Conservation (phyloP, 768 basidiomycete species). For the Suillus decipiens region DNA sequence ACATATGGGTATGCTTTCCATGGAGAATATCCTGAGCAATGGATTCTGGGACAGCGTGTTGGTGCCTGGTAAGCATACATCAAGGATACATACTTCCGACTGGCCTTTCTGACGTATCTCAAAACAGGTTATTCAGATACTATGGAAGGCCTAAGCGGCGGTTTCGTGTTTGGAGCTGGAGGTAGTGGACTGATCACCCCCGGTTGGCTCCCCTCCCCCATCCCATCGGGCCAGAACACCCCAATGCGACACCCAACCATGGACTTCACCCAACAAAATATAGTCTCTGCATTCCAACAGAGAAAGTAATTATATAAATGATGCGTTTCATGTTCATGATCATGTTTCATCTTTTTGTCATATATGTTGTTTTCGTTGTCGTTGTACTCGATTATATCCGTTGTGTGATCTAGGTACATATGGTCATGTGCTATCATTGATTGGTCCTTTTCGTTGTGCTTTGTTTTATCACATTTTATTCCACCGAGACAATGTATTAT, state of each 20-base stretch:
- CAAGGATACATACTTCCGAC: slow-evolving; percentile 8
- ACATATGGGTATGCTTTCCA: slow-evolving; percentile 56
- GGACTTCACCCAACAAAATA: slow-evolving; percentile 32
- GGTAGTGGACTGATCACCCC: slow-evolving; percentile 87
- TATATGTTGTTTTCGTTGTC: not conserved
- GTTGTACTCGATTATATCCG: not conserved
- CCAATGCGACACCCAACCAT: slow-evolving; percentile 33
- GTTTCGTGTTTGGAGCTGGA: slow-evolving; percentile 82
- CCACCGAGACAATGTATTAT: not conserved
- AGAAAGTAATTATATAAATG: slow-evolving; percentile 25
- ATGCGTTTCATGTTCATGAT: not conserved
- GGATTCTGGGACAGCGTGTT: slow-evolving; percentile 90
- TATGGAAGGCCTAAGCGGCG: slow-evolving; percentile 81
- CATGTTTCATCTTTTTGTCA: not conserved
- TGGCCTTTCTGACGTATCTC: slow-evolving; percentile 9
- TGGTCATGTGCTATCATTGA: not conserved
- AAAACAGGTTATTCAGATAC: slow-evolving; percentile 71
- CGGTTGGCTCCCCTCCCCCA: slow-evolving; percentile 59
- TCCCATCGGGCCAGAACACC: slow-evolving; percentile 56
- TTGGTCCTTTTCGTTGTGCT: not conserved
- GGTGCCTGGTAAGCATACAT: slow-evolving; percentile 66
- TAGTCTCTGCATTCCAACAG: slow-evolving; percentile 27
- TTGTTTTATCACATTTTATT: not conserved
- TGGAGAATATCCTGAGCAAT: slow-evolving; percentile 79
- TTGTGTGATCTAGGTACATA: not conserved